Evolutionary conservation across 345 rosid genomes (phyloP).

Genomic region (Euphorbia pulcherrima): DNA sequence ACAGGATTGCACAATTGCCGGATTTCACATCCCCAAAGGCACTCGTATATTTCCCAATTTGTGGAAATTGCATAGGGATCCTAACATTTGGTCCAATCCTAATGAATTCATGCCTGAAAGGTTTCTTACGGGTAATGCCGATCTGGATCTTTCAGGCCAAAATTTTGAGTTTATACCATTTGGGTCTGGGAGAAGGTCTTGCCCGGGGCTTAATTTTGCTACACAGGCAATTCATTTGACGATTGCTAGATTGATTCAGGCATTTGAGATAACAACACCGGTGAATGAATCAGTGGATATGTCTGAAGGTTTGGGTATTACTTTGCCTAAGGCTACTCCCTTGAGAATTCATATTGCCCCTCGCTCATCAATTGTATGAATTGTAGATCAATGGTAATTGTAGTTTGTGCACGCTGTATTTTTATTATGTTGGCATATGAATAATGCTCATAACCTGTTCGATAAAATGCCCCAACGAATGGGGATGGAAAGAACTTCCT

Average conservation of each 20-base stretch:
- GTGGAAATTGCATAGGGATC: conserved; percentile 28
- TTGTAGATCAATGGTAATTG: background rate
- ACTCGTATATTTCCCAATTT: conserved; percentile 18
- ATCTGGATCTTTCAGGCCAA: conserved; percentile 19
- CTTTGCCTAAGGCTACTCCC: conserved; percentile 18
- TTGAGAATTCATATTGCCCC: conserved; percentile 10
- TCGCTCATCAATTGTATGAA: background rate
- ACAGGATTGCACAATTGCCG: conserved; percentile 1
- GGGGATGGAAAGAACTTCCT: no score
- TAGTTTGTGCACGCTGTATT: no score
- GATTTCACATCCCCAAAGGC: conserved; percentile 19
- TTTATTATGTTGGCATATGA: no score
- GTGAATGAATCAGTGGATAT: conserved; percentile 8
- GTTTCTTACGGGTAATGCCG: conserved; percentile 13
- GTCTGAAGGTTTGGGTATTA: conserved; percentile 12
- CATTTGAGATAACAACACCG: conserved; percentile 18
- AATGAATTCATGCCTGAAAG: conserved; percentile 27
- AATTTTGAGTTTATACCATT: conserved; percentile 32
- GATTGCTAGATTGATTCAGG: conserved; percentile 22
- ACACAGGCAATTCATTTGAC: conserved; percentile 24
- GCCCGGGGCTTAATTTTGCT: conserved; percentile 33
- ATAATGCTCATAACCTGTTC: no score
- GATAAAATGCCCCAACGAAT: no score
- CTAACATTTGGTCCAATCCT: conserved; percentile 23
- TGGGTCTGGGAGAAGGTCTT: conserved; percentile 29